Evolutionary conservation across 139 green algal genomes (phyloP), one percentile per base, ranked within the genome.

Genomic region (Closterium sp.): DNA sequence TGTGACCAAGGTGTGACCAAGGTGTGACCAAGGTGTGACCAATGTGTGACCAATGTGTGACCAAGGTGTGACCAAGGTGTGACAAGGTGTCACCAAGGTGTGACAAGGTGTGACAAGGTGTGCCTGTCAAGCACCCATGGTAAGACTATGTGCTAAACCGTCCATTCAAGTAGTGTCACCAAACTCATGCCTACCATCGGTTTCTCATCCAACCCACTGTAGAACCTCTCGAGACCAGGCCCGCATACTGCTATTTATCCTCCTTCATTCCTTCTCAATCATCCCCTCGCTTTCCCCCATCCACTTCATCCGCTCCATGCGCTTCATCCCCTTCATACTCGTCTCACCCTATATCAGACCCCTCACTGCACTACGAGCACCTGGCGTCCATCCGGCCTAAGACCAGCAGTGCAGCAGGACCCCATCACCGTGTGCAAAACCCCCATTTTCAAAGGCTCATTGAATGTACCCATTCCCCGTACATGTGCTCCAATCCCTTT

Each of bases 221-320:
- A 24, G 62, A 79, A 13, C 62, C 62, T 79, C 62, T 19, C 0
- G 38, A 50, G 38, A 50, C 38, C 62, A 79, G 62, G 19, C 62
- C 13, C 27, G 10, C 19, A 1, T 4, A 27, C 5, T 79, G 10
- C 2, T 5, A 9, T 13, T 28, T 38, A 86, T n/a, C 29, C 30
- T 31, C 10, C 34, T 31, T 86, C 87, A 70, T 90, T 28, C 70
- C 86, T 89, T 89, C 86, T 24, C 86, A n/a, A 22, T 89, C 86
- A 34, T 50, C 86, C 31, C 2, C 19, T 70, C 86, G 17, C 86
- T n/a, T 22, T 24, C 31, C 31, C 31, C 31, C 27, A 50, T 50
- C 38, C 38, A 50, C 4, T 13, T 50, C 38, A 50, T 50, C 38
- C 38, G 1, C 38, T 50, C 38, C 38, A 17, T 50, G 38, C 38